phyloP scores from a whole-genome alignment of 208 protist genomes.

The Crithidia sp. region DNA sequence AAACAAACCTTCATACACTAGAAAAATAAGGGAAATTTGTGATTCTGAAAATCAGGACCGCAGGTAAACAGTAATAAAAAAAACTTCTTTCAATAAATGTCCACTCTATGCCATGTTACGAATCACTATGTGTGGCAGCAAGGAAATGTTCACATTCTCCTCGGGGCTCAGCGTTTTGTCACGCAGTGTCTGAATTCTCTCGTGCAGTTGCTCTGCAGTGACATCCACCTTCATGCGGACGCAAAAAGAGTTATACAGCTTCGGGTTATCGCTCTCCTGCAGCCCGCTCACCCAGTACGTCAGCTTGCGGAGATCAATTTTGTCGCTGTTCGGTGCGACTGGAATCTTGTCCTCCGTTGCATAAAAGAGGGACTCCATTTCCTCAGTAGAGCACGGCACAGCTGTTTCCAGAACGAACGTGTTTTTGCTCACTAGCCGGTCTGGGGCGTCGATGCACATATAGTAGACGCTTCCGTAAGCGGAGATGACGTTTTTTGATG shows the following conservation, averaged over 20 bases:
- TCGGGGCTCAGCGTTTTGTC: not conserved
- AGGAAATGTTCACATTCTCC: conserved; percentile 4
- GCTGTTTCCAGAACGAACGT: conserved; percentile 25
- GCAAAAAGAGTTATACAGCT: conserved; percentile 24
- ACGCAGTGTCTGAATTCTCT: conserved; percentile 10
- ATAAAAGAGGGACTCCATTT: conserved; percentile 32
- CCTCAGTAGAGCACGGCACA: conserved; percentile 10
- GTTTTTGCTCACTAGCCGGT: conserved; percentile 10
- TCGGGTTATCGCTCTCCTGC: not conserved
- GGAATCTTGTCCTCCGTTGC: conserved; percentile 6
- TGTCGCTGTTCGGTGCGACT: not conserved
- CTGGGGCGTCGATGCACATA: conserved; percentile 18
- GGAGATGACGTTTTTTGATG: conserved; percentile 59
- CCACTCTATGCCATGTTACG: not conserved
- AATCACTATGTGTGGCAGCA: conserved; percentile 9
- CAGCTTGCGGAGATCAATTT: conserved; percentile 24
- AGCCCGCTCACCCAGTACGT: conserved; percentile 18
- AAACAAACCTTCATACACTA: too few relatives aligned
- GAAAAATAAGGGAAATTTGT: not conserved
- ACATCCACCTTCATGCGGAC: conserved; percentile 5
- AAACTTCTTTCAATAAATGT: too few relatives aligned
- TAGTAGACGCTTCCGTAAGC: conserved; percentile 52
- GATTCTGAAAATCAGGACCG: too few relatives aligned
- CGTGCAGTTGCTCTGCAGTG: not conserved
- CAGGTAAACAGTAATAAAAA: too few relatives aligned